Percentiles rank a stretch among this genome's conserved stretches.
Evolutionary conservation across 306 rosid genomes (phyloP).

Genomic region (Parietaria judaica): DNA sequence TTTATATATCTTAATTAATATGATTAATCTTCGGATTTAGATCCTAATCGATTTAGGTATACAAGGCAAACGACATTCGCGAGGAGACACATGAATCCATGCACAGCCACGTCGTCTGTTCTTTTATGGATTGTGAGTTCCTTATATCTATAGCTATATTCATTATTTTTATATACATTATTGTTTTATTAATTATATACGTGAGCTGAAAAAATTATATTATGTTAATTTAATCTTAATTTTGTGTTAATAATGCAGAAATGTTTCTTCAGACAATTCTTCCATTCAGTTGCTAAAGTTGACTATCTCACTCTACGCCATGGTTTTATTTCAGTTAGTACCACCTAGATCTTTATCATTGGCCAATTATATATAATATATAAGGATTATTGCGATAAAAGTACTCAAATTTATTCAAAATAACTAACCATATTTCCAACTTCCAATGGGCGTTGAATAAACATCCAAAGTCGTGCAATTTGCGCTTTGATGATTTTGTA

Average conservation of each 20-base stretch:
- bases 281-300: constrained; percentile 46
- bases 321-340: constrained; percentile 45
- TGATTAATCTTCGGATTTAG: constrained; percentile 9
- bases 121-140: constrained; percentile 45
- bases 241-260: constrained; percentile 21
- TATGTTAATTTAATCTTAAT: not conserved
- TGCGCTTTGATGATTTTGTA: no score
- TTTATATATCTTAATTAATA: not conserved
- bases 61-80: constrained; percentile 54
- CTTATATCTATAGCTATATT: not conserved
- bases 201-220: not conserved
- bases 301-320: constrained; percentile 57
- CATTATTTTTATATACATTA: not conserved
- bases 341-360: not conserved
- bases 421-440: no score
- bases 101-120: constrained; percentile 22
- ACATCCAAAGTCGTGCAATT: no score
- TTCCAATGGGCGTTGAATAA: no score
- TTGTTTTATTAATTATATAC: not conserved
- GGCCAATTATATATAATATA: not conserved
- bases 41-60: constrained; percentile 49
- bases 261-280: constrained; percentile 60
- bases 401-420: no score
- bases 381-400: no score
- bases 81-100: constrained; percentile 39